Base-by-base conservation (phyloP, 2,329 filamentous ascomycete genomes). In the Madurella mycetomatis region DNA sequence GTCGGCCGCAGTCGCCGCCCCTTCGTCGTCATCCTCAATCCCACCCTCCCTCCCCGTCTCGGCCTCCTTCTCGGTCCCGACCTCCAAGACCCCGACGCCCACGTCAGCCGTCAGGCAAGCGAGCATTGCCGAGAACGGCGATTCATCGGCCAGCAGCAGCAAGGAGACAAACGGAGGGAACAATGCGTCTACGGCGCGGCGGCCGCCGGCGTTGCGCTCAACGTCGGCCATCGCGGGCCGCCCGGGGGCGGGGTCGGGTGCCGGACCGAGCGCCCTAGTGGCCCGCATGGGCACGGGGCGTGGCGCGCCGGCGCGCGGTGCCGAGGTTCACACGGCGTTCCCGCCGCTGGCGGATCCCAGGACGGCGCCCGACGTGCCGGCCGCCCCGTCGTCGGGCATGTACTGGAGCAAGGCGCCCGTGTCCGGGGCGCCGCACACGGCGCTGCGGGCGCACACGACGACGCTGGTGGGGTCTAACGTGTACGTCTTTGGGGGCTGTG, bases 401-500 rank as follows among this genome's bases (percentile, higher is more conserved):
- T 88, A 88, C 72, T 87, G 85, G 84, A 86, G 83, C 50, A 78
- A 76, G 37, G 84, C 84, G 9, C 81, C 80, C 8, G 76, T 81
- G n/a, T 86, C 84, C 2, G 85, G 85, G 25, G 73, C 76, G 25
- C 72, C 82, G 40, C 83, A 84, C 64, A 80, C 81, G 15, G 77
- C 81, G 19, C 70, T 87, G 54, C 78, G 85, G 52, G 85, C 85
- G 15, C 85, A 88, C 68, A 87, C 84, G 43, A 82, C 81, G 32
- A 86, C 84, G 17, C 72, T 86, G 32, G 74, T 87, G 41, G 84
- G 84, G 9, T 85, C 81, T 51, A 87, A 83, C 62, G 76, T 88
- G 52, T 87, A 81, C 66, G 76, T 87, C 17, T 88, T 88, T 66
- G 85, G 85, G 25, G 85, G 85, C 11, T 87, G 85, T 69, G 84